Conservation (phyloP, 2,329 filamentous ascomycete genomes). For the Phaeoacremonium minimum region DNA sequence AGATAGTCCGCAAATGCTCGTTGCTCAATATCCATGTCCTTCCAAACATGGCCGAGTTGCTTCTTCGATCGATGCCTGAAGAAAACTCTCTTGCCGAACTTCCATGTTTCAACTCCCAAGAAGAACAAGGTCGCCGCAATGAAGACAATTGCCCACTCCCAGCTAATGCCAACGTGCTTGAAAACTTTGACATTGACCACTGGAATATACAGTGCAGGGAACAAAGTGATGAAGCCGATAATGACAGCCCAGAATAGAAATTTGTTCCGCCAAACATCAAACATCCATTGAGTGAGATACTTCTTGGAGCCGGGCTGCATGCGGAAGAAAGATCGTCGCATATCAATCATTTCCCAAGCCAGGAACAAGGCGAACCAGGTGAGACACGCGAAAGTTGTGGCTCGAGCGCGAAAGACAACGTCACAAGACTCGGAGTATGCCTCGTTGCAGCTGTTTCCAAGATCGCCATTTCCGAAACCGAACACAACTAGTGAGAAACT, state of each 20-base stretch:
- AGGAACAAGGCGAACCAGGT: conserved; percentile 67
- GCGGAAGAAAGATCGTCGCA: conserved; percentile 60
- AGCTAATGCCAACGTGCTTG: conserved; percentile 59
- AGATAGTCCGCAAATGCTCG: conserved; percentile 3
- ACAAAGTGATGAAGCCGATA: conserved; percentile 50
- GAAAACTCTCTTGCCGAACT: conserved; percentile 59
- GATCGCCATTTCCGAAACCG: conserved; percentile 46
- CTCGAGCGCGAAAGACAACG: conserved; percentile 58
- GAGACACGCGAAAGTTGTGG: conserved; percentile 62
- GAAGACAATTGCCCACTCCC: conserved; percentile 69
- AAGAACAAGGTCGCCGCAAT: conserved; percentile 59
- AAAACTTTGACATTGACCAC: conserved; percentile 62
- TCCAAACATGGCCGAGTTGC: conserved; percentile 1
- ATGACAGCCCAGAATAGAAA: conserved; percentile 47
- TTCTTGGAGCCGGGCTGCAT: conserved; percentile 31
- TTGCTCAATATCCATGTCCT: conserved; percentile 2
- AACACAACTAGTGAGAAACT: conserved; percentile 57
- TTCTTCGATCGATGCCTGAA: conserved; percentile 19
- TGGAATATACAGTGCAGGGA: conserved; percentile 64
- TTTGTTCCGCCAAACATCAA: conserved; percentile 49
- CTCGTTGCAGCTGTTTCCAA: conserved; percentile 56
- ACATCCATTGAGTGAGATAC: conserved; percentile 40
- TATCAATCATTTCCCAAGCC: conserved; percentile 65
- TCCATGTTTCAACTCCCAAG: conserved; percentile 60
- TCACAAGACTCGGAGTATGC: conserved; percentile 45